phyloP scores from a whole-genome alignment of 1,139 yeast genomes.

The Saccharomyces hybrid region DNA sequence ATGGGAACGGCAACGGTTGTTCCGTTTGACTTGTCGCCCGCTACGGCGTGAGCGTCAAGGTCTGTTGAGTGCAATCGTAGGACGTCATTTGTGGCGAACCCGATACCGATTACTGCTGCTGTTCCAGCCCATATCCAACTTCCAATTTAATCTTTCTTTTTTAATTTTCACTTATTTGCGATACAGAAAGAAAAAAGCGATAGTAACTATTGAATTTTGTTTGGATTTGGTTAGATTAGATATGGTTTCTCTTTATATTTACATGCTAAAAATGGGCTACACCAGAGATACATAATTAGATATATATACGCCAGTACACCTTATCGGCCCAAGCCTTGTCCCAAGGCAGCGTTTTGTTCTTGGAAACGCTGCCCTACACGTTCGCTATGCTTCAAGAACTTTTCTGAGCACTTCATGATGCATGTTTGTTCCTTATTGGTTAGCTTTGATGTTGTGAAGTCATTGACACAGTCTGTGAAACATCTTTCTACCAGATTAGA shows the following conservation, averaged over 20 bases:
- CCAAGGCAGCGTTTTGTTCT: slow-evolving; percentile 70
- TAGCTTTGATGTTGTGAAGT: slow-evolving; percentile 86
- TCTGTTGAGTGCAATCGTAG: slow-evolving; percentile 35
- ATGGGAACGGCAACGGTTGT: slow-evolving; percentile 31
- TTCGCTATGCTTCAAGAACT: slow-evolving; percentile 96
- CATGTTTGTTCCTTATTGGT: slow-evolving; percentile 80
- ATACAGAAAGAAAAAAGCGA: too few relatives aligned
- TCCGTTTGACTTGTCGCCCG: slow-evolving; percentile 16
- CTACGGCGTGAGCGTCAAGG: slow-evolving; percentile 17
- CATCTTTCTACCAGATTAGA: slow-evolving; percentile 94
- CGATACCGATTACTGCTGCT: slow-evolving; percentile 32
- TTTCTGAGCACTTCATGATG: slow-evolving; percentile 88
- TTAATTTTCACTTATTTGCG: slow-evolving; percentile 1
- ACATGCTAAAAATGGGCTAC: not conserved
- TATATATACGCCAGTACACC: not conserved
- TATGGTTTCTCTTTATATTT: slow-evolving; percentile 5
- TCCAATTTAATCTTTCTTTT: slow-evolving; percentile 13
- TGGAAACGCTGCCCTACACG: slow-evolving; percentile 98
- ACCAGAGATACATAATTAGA: not conserved
- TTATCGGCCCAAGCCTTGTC: slow-evolving; percentile 37
- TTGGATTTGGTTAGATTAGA: not conserved
- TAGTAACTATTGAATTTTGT: not conserved
- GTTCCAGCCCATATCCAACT: not conserved
- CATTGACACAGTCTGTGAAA: slow-evolving; percentile 95
- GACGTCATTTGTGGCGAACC: slow-evolving; percentile 21